Evolutionary conservation across 345 rosid genomes (phyloP).

Genomic region (Laguncularia racemosa): DNA sequence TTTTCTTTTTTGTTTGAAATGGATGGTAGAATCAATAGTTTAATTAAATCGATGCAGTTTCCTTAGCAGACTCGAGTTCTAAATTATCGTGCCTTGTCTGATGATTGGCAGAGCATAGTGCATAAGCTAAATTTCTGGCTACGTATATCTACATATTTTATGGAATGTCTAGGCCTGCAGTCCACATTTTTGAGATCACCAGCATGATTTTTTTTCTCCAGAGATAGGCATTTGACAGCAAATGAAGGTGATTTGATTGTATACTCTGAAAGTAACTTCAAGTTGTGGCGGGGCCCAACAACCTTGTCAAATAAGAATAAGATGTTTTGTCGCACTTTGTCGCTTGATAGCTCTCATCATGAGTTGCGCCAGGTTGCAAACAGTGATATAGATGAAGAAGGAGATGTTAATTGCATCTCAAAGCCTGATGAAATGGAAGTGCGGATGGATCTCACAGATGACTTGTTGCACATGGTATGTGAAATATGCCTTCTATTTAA

Average conservation of each 20-base stretch:
- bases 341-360: conserved; percentile 44
- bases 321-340: conserved; percentile 46
- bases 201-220: conserved; percentile 16
- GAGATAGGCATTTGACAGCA: conserved; percentile 28
- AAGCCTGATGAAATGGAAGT: conserved; percentile 50
- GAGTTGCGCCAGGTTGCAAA: conserved; percentile 26
- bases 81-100: too few relatives aligned
- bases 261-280: conserved; percentile 14
- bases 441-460: conserved; percentile 92
- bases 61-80: too few relatives aligned
- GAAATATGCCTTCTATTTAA: neutral
- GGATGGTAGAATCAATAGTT: too few relatives aligned
- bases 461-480: conserved; percentile 81
- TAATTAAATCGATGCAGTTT: too few relatives aligned
- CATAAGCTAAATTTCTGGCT: too few relatives aligned
- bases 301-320: conserved; percentile 31
- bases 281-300: conserved; percentile 22
- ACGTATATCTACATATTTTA: too few relatives aligned
- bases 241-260: conserved; percentile 21
- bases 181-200: neutral
- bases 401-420: conserved; percentile 34
- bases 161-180: too few relatives aligned
- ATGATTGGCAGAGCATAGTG: too few relatives aligned
- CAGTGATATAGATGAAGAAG: conserved; percentile 35
- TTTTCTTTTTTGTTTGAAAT: too few relatives aligned